Evolutionary conservation across 768 basidiomycete species (phyloP), one percentile per base, ranked within the genome.

Genomic region (Hygrophorus russula): DNA sequence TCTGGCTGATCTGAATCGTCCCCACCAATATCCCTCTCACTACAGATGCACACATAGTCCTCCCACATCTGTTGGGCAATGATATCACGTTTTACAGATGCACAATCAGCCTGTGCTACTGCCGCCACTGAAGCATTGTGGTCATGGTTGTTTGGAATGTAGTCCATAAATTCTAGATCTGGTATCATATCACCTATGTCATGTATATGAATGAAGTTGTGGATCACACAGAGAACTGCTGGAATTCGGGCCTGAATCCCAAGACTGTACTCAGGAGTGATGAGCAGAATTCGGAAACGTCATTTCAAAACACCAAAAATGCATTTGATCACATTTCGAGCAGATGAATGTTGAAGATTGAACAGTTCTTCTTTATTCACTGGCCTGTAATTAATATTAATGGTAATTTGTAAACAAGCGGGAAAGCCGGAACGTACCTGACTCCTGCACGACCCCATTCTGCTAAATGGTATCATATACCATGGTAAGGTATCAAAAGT

Each of bases 291-390:
- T 1, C 42, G 20, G 47, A 50, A 55, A 5, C 51, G 41, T n/a
- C 47, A 42, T 51, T 66, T 67, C 39, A 61, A 6, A 2, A 65
- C 56, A 38, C 64, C 64, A 57, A 65, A 67, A 24, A 66, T 63
- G 8, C 47, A 50, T 46, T 67, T 62, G 45, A 67, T 51, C 27
- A 64, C 56, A 57, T 67, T 71, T 1, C 56, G 55, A 34, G 56
- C 58, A 39, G 52, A 55, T 8, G 65, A 54, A 54, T 71, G 66
- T 13, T 59, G 53, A 3, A 71, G 53, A 54, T 69, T 71, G 47
- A 58, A 69, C 1, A 70, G 47, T 49, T 71, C 65, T 49, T 69
- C 53, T 30, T 55, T 45, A 31, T 61, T 64, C 39, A 12, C 31
- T 32, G 66, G 67, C 30, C 65, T 65, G 38, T 45, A n/a, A n/a